A percentile compares a stretch with the other conserved stretches of the same genome.
Conservation (phyloP, 441 rosid species). For the Geranium incanum region DNA sequence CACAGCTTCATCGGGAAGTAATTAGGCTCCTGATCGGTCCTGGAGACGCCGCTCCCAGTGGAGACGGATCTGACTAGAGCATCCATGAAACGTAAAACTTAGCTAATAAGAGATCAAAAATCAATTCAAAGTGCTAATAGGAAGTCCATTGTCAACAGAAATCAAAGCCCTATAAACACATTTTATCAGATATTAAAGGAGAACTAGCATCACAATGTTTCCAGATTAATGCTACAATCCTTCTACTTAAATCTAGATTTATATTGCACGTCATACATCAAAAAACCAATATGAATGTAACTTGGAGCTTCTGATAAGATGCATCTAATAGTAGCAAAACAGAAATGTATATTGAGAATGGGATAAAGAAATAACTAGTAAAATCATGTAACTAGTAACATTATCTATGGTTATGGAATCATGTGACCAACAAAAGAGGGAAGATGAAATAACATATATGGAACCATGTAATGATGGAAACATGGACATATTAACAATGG, state of each 20-base stretch:
- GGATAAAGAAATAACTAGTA: not conserved
- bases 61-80: too few relatives aligned
- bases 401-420: too few relatives aligned
- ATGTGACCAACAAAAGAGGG: too few relatives aligned
- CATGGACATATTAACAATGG: too few relatives aligned
- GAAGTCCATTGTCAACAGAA: not conserved
- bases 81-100: not conserved
- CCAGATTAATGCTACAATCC: not conserved
- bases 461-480: too few relatives aligned
- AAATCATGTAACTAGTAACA: too few relatives aligned
- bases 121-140: not conserved
- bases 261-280: not conserved
- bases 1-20: too few relatives aligned
- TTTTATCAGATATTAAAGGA: not conserved
- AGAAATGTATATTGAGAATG: not conserved
- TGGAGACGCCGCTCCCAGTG: too few relatives aligned
- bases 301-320: not conserved
- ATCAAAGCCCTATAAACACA: not conserved
- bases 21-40: too few relatives aligned
- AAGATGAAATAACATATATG: too few relatives aligned
- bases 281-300: not conserved
- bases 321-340: not conserved
- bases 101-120: not conserved
- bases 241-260: not conserved
- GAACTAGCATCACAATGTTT: not conserved